Base-by-base conservation (phyloP, 139 green algal genomes). In the Mychonastes homosphaera region DNA sequence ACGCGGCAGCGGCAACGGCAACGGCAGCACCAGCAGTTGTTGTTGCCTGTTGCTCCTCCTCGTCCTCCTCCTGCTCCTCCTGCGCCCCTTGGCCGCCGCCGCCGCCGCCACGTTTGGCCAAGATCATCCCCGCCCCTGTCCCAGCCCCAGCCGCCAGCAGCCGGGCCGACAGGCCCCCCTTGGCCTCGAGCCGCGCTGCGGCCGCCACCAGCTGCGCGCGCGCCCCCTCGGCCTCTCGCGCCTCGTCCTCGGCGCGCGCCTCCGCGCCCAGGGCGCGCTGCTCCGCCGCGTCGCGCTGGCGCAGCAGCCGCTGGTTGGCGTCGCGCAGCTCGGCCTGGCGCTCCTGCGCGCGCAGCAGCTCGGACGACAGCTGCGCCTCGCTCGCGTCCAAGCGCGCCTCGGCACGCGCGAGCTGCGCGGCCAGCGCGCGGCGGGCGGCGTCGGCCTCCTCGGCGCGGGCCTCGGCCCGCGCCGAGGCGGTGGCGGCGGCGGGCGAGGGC, bases 251-350 rank as follows among this genome's bases (percentile, higher is more conserved):
- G 7, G 21, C 35, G n/a, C 56, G 15, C 47, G 15, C 24, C 47
- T 65, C 34, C 21, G 19, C 18, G 18, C 24, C 26, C 32, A 58
- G 18, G 47, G 48, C 34, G 9, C 23, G 24, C 26, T 58, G 34
- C 34, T 43, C 3, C 21, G 3, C 24, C 32, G 27, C n/a, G 12
- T n/a, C 21, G 29, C 40, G 15, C 15, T 57, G 16, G 10, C 34
- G 32, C 33, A 43, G 40, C n/a, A 6, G 24, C n/a, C 51, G 26
- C 8, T 56, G 47, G 47, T 65, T 30, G 13, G 12, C 7, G 30
- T 55, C 45, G 21, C 54, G 43, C 16, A 38, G 16, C 3, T 49
- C 35, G 10, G 51, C 24, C 58, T 65, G 58, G 16, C 47, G 58
- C 2, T 40, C 21, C 49, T 19, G 58, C n/a, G 4, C n/a, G n/a